phyloP scores from a whole-genome alignment of 1,284 basidiomycete species.

The Ustilago hordei region DNA sequence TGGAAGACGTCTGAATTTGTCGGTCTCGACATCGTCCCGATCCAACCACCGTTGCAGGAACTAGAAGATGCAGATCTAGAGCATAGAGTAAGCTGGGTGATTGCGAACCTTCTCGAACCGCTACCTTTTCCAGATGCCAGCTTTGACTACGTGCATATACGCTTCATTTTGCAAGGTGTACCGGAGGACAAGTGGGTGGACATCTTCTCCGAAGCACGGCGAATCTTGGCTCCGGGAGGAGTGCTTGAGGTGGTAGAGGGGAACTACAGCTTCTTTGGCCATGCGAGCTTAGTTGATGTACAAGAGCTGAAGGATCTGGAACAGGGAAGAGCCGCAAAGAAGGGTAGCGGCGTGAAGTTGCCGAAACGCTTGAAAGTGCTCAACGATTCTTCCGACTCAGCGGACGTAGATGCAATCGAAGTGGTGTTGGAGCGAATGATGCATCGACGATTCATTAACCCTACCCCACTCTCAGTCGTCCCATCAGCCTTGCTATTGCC shows the following conservation, averaged over 20 bases:
- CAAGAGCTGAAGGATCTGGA: conserved; percentile 47
- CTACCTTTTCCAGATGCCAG: conserved; percentile 58
- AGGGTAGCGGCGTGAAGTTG: conserved; percentile 24
- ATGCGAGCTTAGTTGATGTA: conserved; percentile 37
- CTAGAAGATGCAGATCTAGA: conserved; percentile 49
- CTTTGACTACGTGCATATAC: conserved; percentile 62
- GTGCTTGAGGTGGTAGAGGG: conserved; percentile 53
- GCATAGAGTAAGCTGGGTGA: conserved; percentile 57
- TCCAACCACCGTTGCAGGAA: conserved; percentile 43
- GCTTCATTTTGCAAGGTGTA: conserved; percentile 43
- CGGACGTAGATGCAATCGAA: conserved; percentile 49
- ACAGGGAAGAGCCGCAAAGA: conserved; percentile 20
- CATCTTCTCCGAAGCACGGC: conserved; percentile 39
- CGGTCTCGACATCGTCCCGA: conserved; percentile 58
- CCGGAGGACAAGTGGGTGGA: conserved; percentile 57
- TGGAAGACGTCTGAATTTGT: conserved; percentile 60
- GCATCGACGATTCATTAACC: conserved; percentile 54
- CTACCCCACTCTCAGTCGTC: conserved; percentile 40
- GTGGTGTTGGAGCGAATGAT: conserved; percentile 46
- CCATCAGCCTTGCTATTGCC: conserved; percentile 41
- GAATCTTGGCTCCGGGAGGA: conserved; percentile 55
- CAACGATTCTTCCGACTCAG: conserved; percentile 22
- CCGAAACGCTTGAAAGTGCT: conserved; percentile 41
- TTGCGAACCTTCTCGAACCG: conserved; percentile 59
- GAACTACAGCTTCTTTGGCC: conserved; percentile 53